phyloP scores from a whole-genome alignment of 2,329 filamentous ascomycete species.

The Penicillium hordei region DNA sequence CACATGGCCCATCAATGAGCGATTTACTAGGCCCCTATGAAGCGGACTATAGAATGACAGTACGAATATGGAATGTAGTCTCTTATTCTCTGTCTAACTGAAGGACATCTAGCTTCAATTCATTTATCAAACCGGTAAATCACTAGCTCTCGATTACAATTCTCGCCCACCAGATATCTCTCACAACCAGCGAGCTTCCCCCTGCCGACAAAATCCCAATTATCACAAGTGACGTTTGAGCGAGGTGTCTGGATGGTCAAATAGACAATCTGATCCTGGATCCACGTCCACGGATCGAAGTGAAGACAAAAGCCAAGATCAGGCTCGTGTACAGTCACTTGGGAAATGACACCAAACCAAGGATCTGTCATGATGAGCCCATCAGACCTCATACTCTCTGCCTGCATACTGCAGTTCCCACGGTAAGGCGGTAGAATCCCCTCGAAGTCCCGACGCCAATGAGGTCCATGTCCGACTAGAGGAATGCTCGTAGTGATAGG shows the following conservation, averaged over 20 bases:
- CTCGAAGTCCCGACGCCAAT: constrained; percentile 49
- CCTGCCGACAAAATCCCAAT: constrained; percentile 51
- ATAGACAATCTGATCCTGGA: constrained; percentile 20
- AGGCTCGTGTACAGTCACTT: constrained; percentile 34
- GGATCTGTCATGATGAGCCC: constrained; percentile 9
- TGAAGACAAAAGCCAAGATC: constrained; percentile 40
- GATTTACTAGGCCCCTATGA: too few species aligned
- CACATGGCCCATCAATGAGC: too few species aligned
- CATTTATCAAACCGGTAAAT: constrained; percentile 52
- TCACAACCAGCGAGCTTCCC: constrained; percentile 61
- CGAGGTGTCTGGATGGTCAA: constrained; percentile 33
- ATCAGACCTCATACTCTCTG: constrained; percentile 20
- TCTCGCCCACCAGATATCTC: constrained; percentile 62
- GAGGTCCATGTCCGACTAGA: constrained; percentile 52
- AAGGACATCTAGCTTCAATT: too few species aligned
- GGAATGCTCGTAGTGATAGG: constrained; percentile 53
- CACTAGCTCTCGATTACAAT: constrained; percentile 51
- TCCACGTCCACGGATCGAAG: constrained; percentile 28
- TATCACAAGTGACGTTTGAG: constrained; percentile 35
- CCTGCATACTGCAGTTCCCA: constrained; percentile 42
- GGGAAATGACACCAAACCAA: constrained; percentile 42
- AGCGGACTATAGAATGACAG: too few species aligned
- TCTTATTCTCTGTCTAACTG: too few species aligned
- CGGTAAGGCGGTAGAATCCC: constrained; percentile 49
- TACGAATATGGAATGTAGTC: too few species aligned